Evolutionary conservation across 176 grass and related monocot genomes (phyloP).

Genomic region (Rhynchospora breviuscula): DNA sequence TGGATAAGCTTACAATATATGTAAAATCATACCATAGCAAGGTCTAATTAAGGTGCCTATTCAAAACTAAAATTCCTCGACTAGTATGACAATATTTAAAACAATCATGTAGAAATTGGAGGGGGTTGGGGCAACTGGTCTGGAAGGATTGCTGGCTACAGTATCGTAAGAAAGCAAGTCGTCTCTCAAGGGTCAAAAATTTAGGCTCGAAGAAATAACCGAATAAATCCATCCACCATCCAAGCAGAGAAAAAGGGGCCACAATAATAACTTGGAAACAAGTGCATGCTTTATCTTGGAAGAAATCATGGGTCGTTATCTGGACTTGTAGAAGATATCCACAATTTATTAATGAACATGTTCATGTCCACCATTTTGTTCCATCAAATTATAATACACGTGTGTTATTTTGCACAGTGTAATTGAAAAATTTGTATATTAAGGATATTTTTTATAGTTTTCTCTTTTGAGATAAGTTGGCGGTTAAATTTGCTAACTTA

Average conservation of each 20-base stretch:
- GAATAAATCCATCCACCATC: slow-evolving; percentile 4
- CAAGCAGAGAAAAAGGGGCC: slow-evolving; percentile 3
- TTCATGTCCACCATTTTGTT: neutral
- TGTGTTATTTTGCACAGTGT: neutral
- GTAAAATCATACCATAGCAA: too few species aligned
- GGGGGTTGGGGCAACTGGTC: neutral
- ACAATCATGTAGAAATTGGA: neutral
- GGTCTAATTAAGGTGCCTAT: too few species aligned
- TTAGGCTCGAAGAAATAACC: slow-evolving; percentile 12
- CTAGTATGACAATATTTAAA: neutral
- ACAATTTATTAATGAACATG: neutral
- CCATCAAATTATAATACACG: neutral
- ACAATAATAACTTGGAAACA: slow-evolving; percentile 1
- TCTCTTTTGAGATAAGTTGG: neutral
- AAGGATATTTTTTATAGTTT: neutral
- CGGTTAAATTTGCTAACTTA: neutral
- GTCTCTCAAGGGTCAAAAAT: neutral
- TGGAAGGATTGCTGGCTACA: neutral
- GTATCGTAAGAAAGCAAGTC: neutral
- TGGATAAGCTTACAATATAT: too few species aligned
- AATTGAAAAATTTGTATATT: neutral
- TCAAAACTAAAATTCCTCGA: neutral
- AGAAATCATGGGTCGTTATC: slow-evolving; percentile 14
- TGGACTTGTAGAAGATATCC: neutral
- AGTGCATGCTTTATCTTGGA: neutral